A percentile compares a stretch with the other conserved stretches of the same genome.
These are phyloP conservation scores for Gossypium arboreum DNA, from an alignment of 345 rosid genomes.

Conservation along the genomic window DNA sequence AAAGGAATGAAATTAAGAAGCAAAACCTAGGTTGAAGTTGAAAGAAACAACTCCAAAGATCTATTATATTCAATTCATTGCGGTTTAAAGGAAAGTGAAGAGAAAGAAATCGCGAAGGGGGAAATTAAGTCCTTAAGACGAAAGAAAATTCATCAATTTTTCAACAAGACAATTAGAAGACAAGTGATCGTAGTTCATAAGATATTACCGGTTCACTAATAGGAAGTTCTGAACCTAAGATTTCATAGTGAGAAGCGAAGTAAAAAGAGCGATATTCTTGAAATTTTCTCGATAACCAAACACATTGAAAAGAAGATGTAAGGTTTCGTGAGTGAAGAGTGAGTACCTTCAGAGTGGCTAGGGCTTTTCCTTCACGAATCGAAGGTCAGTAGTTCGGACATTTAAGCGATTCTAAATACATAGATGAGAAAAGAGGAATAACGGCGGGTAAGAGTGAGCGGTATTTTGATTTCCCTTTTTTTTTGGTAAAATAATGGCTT, in stretches of 20 bases:
- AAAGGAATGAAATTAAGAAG: not conserved
- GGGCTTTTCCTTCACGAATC: constrained; percentile 8
- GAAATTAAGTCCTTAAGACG: not conserved
- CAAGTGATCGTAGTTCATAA: not conserved
- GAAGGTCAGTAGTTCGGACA: not conserved
- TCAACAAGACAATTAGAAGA: not conserved
- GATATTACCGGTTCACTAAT: not conserved
- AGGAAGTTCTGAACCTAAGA: not conserved
- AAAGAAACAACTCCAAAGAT: constrained; percentile 1
- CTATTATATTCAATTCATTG: not conserved
- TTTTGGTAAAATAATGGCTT: too few relatives aligned
- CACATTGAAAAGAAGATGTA: not conserved
- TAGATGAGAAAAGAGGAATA: too few relatives aligned
- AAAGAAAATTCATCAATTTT: not conserved
- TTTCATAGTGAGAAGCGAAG: not conserved
- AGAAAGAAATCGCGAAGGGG: not conserved
- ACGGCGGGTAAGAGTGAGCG: too few relatives aligned
- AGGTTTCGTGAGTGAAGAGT: not conserved
- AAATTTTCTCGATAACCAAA: constrained; percentile 9
- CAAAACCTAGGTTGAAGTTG: not conserved
- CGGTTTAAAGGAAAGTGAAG: not conserved
- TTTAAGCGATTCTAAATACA: too few relatives aligned
- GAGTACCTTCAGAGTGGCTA: constrained; percentile 5
- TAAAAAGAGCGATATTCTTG: not conserved
- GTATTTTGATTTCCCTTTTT: too few relatives aligned